A percentile compares a stretch with the other conserved stretches of the same genome.
phyloP scores from a whole-genome alignment of 2,329 filamentous ascomycete genomes.

The Colletotrichum nymphaeae region DNA sequence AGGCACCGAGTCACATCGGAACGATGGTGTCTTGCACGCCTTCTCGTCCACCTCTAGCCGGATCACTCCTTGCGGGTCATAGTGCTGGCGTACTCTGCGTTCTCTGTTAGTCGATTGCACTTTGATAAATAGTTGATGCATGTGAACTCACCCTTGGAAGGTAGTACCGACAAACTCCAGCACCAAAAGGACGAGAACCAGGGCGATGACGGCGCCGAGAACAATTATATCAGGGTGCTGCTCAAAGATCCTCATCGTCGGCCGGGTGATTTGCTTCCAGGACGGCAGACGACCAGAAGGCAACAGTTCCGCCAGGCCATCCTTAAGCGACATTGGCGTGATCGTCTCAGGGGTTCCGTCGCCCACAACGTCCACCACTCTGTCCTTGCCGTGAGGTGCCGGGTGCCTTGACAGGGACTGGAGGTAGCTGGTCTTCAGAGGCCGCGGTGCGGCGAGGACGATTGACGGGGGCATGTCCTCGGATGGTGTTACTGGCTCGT shows the following conservation, averaged over 20 bases:
- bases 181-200: conserved; percentile 24
- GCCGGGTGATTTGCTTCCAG: conserved; percentile 16
- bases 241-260: conserved; percentile 15
- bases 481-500: conserved; percentile 27
- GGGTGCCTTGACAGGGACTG: conserved; percentile 21
- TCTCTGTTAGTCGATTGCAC: not conserved
- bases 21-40: conserved; percentile 12
- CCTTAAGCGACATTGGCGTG: conserved; percentile 21
- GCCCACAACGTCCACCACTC: conserved; percentile 32
- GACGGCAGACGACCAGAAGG: conserved; percentile 10
- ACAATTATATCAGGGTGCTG: conserved; percentile 33
- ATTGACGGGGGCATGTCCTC: conserved; percentile 22
- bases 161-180: conserved; percentile 30
- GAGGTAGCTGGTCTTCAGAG: conserved; percentile 34
- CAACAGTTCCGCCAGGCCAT: conserved; percentile 15
- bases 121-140: not conserved
- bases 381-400: conserved; percentile 9
- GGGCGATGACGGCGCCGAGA: conserved; percentile 27
- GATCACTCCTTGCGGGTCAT: conserved; percentile 20
- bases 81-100: conserved; percentile 25
- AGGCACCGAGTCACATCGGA: conserved; percentile 15
- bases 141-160: conserved; percentile 25
- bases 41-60: conserved; percentile 28
- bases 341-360: conserved; percentile 29
- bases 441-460: conserved; percentile 23